phyloP scores from a whole-genome alignment of 345 rosid species.

The Heritiera fomes region DNA sequence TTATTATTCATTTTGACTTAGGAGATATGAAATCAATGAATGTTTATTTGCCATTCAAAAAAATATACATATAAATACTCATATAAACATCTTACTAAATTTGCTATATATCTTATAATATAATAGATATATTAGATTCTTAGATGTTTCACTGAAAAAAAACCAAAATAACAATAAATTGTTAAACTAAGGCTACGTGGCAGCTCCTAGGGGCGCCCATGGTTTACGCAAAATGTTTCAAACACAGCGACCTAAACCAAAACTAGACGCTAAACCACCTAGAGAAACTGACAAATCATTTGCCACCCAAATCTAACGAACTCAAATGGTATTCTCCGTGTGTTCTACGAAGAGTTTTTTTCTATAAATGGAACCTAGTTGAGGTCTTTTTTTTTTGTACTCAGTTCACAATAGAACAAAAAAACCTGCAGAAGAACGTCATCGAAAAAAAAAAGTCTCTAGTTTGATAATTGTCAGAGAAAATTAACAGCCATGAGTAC shows the following conservation, averaged over 20 bases:
- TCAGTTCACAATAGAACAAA: not conserved
- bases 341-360: not conserved
- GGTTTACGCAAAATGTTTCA: not conserved
- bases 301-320: not conserved
- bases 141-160: no score
- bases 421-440: not conserved
- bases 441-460: not conserved
- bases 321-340: no score
- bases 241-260: not conserved
- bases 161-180: no score
- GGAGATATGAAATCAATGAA: no score
- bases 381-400: not conserved
- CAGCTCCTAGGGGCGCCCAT: not conserved
- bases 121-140: no score
- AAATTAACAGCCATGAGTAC: constrained; percentile 34
- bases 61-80: no score
- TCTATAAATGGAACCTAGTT: not conserved
- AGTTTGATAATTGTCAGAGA: not conserved
- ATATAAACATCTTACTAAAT: no score
- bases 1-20: no score
- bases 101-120: no score
- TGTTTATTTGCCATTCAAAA: no score
- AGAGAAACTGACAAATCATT: not conserved
- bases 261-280: not conserved
- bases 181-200: not conserved